Percentiles rank a stretch among this genome's conserved stretches.
Evolutionary conservation across 148 eudicot species (phyloP).

Genomic region (Nepenthes gracilis): DNA sequence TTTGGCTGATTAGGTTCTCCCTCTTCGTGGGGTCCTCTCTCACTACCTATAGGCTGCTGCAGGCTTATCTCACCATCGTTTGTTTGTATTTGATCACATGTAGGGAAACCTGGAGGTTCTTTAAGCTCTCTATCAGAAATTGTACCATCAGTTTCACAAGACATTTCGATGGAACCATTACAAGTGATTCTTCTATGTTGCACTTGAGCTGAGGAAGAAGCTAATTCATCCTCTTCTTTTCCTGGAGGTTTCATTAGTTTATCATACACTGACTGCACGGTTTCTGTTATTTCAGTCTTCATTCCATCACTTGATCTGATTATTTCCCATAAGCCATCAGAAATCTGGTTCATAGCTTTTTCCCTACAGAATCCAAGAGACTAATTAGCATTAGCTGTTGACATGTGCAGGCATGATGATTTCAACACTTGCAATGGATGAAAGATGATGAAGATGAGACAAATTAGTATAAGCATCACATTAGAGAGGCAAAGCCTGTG

Average conservation of each 20-base stretch:
- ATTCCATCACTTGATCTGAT: conserved; percentile 62
- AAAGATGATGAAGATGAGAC: not conserved
- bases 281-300: conserved; percentile 58
- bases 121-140: conserved; percentile 26
- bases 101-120: conserved; percentile 42
- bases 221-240: conserved; percentile 20
- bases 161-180: conserved; percentile 9
- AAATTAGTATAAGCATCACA: too few species aligned
- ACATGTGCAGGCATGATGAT: not conserved
- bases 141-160: conserved; percentile 17
- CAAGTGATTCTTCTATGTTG: conserved; percentile 13
- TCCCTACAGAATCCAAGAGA: conserved; percentile 30
- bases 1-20: conserved; percentile 9
- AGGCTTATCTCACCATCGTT: conserved; percentile 11
- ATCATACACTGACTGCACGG: conserved; percentile 58
- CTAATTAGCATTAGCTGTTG: conserved; percentile 6
- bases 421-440: not conserved
- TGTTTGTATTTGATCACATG: conserved; percentile 12
- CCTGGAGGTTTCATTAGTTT: conserved; percentile 37
- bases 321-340: conserved; percentile 68
- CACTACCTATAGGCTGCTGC: conserved; percentile 15
- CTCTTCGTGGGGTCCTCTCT: conserved; percentile 15
- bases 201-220: conserved; percentile 12
- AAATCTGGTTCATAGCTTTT: conserved; percentile 49
- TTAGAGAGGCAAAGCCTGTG: too few species aligned